phyloP scores from a whole-genome alignment of 1,139 yeast genomes.

The Debaryomyces psychrophilus region DNA sequence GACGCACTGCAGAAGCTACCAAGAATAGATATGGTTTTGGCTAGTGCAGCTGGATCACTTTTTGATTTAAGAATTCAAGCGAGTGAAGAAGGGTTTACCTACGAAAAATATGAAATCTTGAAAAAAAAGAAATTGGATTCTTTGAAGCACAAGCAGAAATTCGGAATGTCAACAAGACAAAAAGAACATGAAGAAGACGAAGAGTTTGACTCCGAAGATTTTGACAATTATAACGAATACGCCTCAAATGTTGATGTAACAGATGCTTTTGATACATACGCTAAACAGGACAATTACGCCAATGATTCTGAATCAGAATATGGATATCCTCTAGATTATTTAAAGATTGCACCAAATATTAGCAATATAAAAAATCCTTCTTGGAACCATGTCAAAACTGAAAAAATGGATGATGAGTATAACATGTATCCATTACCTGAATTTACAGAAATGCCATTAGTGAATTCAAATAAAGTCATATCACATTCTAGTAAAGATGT shows the following conservation, averaged over 20 bases:
- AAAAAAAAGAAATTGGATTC: conserved; percentile 10
- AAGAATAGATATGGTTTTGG: conserved; percentile 50
- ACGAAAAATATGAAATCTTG: conserved; percentile 18
- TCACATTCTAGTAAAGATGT: conserved; percentile 24
- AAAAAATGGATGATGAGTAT: conserved; percentile 3
- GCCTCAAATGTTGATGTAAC: conserved; percentile 18
- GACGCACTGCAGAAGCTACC: conserved; percentile 45
- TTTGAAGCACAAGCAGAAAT: neutral
- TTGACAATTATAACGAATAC: conserved; percentile 17
- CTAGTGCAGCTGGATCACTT: conserved; percentile 53
- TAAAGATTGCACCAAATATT: conserved; percentile 10
- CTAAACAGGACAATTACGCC: conserved; percentile 4
- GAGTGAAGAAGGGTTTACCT: conserved; percentile 34
- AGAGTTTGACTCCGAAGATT: conserved; percentile 11
- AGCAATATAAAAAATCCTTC: conserved; percentile 13
- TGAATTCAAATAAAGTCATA: conserved; percentile 13
- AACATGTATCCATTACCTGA: conserved; percentile 3
- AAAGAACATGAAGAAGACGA: conserved; percentile 9
- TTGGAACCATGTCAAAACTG: neutral
- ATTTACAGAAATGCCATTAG: conserved; percentile 8
- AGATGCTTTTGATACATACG: conserved; percentile 17
- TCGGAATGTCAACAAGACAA: neutral
- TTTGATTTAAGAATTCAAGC: conserved; percentile 43
- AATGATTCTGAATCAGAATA: conserved; percentile 1
- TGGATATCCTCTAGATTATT: conserved; percentile 11